Conservation (phyloP, 148 eudicot species). For the Euryodendron excelsum region DNA sequence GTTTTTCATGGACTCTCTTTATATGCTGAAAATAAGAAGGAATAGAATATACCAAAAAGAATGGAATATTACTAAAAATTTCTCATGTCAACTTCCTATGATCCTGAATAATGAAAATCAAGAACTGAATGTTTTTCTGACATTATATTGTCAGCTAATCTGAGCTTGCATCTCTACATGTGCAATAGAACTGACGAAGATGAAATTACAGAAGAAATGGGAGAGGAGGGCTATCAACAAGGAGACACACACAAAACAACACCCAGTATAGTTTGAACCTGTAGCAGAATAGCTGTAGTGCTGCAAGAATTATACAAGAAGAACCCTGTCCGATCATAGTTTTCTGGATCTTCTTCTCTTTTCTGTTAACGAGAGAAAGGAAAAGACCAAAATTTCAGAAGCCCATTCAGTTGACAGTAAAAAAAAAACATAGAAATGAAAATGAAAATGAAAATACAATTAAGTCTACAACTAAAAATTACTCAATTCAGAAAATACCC, state of each 20-base stretch:
- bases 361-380: not conserved
- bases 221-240: too few relatives aligned
- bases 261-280: not conserved
- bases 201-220: too few relatives aligned
- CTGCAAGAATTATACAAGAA: slow-evolving; percentile 10
- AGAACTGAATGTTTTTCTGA: too few relatives aligned
- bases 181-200: too few relatives aligned
- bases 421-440: not conserved
- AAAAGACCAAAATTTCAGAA: not conserved
- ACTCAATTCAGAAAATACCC: not conserved
- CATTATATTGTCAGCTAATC: too few relatives aligned
- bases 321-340: not conserved
- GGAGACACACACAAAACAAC: not conserved
- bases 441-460: not conserved
- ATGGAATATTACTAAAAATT: too few relatives aligned
- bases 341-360: slow-evolving; percentile 15
- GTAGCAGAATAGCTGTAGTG: slow-evolving; percentile 8
- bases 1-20: not conserved
- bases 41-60: not conserved
- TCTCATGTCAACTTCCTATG: not conserved
- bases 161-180: too few relatives aligned
- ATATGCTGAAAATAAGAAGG: not conserved
- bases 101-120: not conserved
- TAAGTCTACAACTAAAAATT: not conserved
- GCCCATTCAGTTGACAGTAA: not conserved